phyloP scores from a whole-genome alignment of 148 eudicot species.

The Mesembryanthemum crystallinum region DNA sequence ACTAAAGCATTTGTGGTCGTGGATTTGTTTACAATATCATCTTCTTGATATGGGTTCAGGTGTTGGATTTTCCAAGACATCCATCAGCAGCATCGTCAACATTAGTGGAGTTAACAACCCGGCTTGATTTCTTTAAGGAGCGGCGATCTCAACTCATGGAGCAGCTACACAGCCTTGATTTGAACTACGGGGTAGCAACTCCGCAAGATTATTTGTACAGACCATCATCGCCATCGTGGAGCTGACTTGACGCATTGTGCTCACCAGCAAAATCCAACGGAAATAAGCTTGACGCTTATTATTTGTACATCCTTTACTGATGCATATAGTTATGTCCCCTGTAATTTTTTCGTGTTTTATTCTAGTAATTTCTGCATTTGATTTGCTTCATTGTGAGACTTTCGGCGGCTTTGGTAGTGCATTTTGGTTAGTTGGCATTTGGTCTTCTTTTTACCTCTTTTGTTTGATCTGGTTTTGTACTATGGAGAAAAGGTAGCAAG shows the following conservation, averaged over 20 bases:
- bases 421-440: constrained; percentile 9
- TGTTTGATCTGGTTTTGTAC: constrained; percentile 12
- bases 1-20: not conserved
- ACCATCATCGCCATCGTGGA: constrained; percentile 83
- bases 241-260: constrained; percentile 37
- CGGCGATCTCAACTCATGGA: constrained; percentile 97
- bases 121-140: constrained; percentile 97
- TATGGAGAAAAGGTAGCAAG: constrained; percentile 18
- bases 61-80: constrained; percentile 62
- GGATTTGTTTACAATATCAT: not conserved
- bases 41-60: constrained; percentile 37
- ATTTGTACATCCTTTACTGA: constrained; percentile 48
- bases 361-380: constrained; percentile 14
- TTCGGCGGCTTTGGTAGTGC: constrained; percentile 21
- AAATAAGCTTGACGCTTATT: constrained; percentile 16
- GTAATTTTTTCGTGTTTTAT: constrained; percentile 15
- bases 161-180: constrained; percentile 88
- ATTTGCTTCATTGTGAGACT: constrained; percentile 13
- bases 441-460: not conserved
- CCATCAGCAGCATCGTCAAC: constrained; percentile 78
- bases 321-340: constrained; percentile 42
- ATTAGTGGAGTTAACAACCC: constrained; percentile 83
- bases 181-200: constrained; percentile 55
- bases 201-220: constrained; percentile 70
- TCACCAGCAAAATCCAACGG: not conserved